These are phyloP conservation scores for Cryptococcus sp. DNA, from an alignment of 1,284 basidiomycete genomes.

Conservation along the genomic window DNA sequence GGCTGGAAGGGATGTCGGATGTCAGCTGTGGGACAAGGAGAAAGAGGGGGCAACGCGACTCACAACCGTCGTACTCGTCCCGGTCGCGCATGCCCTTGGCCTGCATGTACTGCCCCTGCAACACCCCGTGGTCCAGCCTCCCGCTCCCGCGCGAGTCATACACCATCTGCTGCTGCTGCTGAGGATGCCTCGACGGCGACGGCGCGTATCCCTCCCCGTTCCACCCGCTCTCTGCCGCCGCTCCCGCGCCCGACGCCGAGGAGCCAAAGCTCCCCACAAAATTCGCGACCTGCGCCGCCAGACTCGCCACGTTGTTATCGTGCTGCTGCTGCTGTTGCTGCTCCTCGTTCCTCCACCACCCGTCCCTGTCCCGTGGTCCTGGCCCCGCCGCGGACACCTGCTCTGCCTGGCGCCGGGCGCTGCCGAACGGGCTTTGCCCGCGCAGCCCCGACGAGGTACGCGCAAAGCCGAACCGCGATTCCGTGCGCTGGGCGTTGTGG, in stretches of 20 bases:
- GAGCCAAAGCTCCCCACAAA: constrained; percentile 18
- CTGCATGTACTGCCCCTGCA: constrained; percentile 10
- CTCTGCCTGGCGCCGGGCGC: constrained; percentile 4
- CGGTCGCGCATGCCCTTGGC: constrained; percentile 17
- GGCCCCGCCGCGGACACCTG: constrained; percentile 8
- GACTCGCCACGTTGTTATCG: constrained; percentile 6
- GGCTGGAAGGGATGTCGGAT: constrained; percentile 2
- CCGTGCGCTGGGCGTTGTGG: constrained; percentile 62
- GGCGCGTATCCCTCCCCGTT: constrained; percentile 9
- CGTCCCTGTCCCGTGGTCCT: constrained; percentile 14
- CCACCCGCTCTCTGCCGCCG: constrained; percentile 8
- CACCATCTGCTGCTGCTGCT: constrained; percentile 1
- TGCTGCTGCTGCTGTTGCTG: constrained; percentile 4
- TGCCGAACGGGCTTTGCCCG: constrained; percentile 30
- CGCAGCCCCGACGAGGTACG: constrained; percentile 53
- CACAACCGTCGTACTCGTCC: constrained; percentile 20
- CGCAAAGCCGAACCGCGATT: constrained; percentile 80
- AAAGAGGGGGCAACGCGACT: neutral
- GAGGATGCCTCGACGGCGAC: constrained; percentile 11
- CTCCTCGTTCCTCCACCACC: constrained; percentile 13
- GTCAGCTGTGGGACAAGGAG: neutral
- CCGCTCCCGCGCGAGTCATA: constrained; percentile 3
- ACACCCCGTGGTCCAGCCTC: constrained; percentile 10
- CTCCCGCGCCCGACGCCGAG: constrained; percentile 3
- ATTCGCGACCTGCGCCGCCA: constrained; percentile 17